Conservation (phyloP, 2,329 filamentous ascomycete species). For the Orbilia javanica region DNA sequence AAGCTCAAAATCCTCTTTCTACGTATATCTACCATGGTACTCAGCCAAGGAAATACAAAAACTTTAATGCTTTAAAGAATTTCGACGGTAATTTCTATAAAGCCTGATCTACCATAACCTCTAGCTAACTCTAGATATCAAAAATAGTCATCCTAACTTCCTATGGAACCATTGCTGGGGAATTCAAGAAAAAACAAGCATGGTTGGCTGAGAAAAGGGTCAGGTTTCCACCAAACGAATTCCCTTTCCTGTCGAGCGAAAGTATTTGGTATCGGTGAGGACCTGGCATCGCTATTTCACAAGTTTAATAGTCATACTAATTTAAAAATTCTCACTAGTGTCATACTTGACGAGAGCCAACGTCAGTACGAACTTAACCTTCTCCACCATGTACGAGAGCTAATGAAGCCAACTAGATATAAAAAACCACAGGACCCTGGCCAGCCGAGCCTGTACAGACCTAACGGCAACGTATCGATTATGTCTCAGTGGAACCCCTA, state of each 20-base stretch:
- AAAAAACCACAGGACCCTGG: slow-evolving; percentile 78
- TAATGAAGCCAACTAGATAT: slow-evolving; percentile 68
- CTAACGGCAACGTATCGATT: slow-evolving; percentile 75
- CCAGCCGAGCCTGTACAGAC: slow-evolving; percentile 72
- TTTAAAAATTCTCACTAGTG: slow-evolving; percentile 73
- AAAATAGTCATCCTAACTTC: slow-evolving; percentile 78
- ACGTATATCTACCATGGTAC: slow-evolving; percentile 77
- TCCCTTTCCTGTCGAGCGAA: slow-evolving; percentile 46
- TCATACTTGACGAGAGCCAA: slow-evolving; percentile 84
- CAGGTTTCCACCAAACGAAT: slow-evolving; percentile 29
- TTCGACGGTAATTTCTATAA: slow-evolving; percentile 69
- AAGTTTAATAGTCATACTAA: slow-evolving; percentile 72
- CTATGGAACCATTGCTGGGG: slow-evolving; percentile 77
- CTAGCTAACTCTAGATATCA: background rate
- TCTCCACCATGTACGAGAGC: background rate
- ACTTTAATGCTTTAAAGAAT: slow-evolving; percentile 73
- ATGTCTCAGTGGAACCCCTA: slow-evolving; percentile 84
- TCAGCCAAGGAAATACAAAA: slow-evolving; percentile 69
- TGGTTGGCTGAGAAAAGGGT: slow-evolving; percentile 66
- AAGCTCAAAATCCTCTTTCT: slow-evolving; percentile 71
- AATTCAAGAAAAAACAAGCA: slow-evolving; percentile 74
- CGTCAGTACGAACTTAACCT: slow-evolving; percentile 20
- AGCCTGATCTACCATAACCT: background rate
- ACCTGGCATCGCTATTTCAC: slow-evolving; percentile 61
- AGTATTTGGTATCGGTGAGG: slow-evolving; percentile 54